These are phyloP conservation scores for Penicillium diatomitis DNA, from an alignment of 495 filamentous ascomycete genomes.

Conservation along the genomic window DNA sequence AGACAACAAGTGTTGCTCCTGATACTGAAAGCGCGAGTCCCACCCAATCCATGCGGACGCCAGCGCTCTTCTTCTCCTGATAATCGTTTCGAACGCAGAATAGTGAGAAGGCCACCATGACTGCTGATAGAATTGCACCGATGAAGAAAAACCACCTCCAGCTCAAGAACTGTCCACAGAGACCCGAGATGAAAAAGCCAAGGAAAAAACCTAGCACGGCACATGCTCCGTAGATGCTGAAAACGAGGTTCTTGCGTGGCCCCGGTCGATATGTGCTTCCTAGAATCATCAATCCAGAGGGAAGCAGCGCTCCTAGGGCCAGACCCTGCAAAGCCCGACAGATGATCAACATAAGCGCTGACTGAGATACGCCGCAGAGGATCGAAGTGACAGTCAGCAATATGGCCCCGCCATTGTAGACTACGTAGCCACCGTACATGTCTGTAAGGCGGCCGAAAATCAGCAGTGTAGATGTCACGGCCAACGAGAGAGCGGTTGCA, in stretches of 20 bases:
- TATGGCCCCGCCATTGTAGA: slow-evolving; percentile 57
- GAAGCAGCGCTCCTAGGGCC: slow-evolving; percentile 68
- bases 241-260: slow-evolving; percentile 77
- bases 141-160: slow-evolving; percentile 83
- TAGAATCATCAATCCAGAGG: slow-evolving; percentile 69
- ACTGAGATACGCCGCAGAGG: slow-evolving; percentile 61
- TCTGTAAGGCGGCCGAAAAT: slow-evolving; percentile 69
- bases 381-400: slow-evolving; percentile 72
- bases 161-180: slow-evolving; percentile 50
- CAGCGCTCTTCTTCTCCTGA: slow-evolving; percentile 32
- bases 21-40: slow-evolving; percentile 55
- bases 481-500: slow-evolving; percentile 66
- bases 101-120: slow-evolving; percentile 45
- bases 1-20: slow-evolving; percentile 64
- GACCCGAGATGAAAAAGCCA: slow-evolving; percentile 72
- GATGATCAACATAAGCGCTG: slow-evolving; percentile 63
- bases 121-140: slow-evolving; percentile 46
- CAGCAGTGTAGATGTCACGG: slow-evolving; percentile 64
- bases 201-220: slow-evolving; percentile 73
- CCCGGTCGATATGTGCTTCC: slow-evolving; percentile 76
- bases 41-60: slow-evolving; percentile 61
- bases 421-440: slow-evolving; percentile 65
- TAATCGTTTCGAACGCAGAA: slow-evolving; percentile 60
- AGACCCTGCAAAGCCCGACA: slow-evolving; percentile 73
- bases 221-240: slow-evolving; percentile 69